Percentiles rank a stretch among this genome's conserved stretches.
phyloP scores from a whole-genome alignment of 768 basidiomycete genomes.

The Serpula lacrymans region DNA sequence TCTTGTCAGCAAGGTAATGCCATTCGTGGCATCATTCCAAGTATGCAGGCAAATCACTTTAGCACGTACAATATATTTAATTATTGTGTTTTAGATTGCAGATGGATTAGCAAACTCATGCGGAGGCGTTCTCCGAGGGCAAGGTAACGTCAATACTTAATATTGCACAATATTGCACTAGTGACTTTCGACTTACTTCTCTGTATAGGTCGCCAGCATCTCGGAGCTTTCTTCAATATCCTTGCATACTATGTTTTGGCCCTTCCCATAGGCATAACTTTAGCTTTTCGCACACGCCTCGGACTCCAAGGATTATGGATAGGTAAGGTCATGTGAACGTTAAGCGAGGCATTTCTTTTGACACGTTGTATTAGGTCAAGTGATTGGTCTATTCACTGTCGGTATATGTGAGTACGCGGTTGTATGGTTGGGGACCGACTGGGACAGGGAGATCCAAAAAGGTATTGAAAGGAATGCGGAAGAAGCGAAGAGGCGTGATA shows the following conservation, averaged over 20 bases:
- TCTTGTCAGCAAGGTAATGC: constrained; percentile 49
- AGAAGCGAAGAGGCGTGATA: constrained; percentile 29
- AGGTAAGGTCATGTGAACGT: too few species aligned
- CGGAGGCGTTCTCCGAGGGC: constrained; percentile 46
- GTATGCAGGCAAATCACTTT: constrained; percentile 15
- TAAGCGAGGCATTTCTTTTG: constrained; percentile 12
- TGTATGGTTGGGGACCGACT: constrained; percentile 51
- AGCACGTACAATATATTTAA: not conserved
- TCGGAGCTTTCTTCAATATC: constrained; percentile 72
- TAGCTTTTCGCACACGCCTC: constrained; percentile 42
- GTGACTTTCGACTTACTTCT: constrained; percentile 4
- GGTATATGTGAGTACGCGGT: constrained; percentile 64
- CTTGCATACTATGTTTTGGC: constrained; percentile 60
- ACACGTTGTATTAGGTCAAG: constrained; percentile 49
- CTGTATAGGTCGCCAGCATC: constrained; percentile 52
- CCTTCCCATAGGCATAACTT: constrained; percentile 47
- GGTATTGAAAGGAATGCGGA: constrained; percentile 35
- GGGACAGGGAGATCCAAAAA: constrained; percentile 42
- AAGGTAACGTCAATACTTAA: constrained; percentile 31
- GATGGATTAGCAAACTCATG: constrained; percentile 53
- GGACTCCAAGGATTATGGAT: constrained; percentile 54
- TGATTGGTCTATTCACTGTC: constrained; percentile 69
- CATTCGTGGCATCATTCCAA: constrained; percentile 54
- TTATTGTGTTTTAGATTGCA: constrained; percentile 34
- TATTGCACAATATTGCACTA: too few species aligned